phyloP scores from a whole-genome alignment of 2,329 filamentous ascomycete species.

The Trichoderma pleuroti region DNA sequence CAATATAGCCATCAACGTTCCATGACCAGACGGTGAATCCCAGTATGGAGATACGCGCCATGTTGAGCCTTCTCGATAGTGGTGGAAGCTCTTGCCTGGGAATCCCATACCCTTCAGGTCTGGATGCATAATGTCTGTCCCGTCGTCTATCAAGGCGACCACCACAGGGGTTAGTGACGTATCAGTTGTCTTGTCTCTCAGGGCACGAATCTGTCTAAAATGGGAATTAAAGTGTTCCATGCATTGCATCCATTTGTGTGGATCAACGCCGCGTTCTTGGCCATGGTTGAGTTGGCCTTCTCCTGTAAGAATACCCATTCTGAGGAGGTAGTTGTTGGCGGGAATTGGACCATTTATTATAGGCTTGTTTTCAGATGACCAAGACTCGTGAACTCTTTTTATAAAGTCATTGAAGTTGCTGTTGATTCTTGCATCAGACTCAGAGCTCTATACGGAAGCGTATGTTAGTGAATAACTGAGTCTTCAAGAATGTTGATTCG shows the following conservation, averaged over 20 bases:
- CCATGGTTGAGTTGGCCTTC: not conserved
- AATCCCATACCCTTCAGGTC: not conserved
- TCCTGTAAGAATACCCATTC: not conserved
- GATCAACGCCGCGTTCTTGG: not conserved
- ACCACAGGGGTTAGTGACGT: not conserved
- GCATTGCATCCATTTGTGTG: constrained; percentile 4
- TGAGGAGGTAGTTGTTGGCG: not conserved
- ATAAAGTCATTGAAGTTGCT: not conserved
- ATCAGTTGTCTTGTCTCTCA: not conserved
- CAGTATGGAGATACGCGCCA: not conserved
- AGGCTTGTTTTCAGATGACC: not conserved
- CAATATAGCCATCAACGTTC: constrained; percentile 2
- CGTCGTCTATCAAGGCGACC: constrained; percentile 5
- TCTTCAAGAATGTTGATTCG: not conserved
- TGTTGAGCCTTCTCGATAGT: not conserved
- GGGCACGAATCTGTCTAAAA: not conserved
- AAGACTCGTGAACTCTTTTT: not conserved
- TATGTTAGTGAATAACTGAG: not conserved
- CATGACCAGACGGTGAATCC: not conserved
- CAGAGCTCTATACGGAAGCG: not conserved
- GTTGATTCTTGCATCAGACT: not conserved
- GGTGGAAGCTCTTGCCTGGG: not conserved
- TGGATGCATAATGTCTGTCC: not conserved
- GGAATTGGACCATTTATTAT: not conserved
- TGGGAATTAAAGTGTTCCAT: not conserved